Base-by-base conservation (phyloP, 805 yeast species). In the Ogataea glucozyma region DNA sequence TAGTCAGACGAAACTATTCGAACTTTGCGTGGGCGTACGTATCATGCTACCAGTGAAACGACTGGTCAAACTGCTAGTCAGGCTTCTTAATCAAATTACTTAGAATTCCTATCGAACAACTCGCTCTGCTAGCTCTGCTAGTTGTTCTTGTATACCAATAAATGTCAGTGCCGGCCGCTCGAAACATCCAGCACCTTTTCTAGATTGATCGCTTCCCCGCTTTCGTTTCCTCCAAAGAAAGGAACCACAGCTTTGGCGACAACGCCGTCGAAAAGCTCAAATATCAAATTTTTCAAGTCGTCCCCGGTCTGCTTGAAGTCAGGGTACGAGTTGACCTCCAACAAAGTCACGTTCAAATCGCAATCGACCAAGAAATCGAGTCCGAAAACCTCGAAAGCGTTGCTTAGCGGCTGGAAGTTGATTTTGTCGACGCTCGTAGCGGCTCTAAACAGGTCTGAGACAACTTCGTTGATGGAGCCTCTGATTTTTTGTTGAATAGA, bases 221-320 rank as follows among this genome's bases (percentile, higher is more conserved):
- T n/a, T 2, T 38, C 45, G 1, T 51, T 44, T 7, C 45, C 58
- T 14, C 41, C 52, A 29, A 77, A 59, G 52, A 76, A 70, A 3
- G 87, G 85, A 9, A 57, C 65, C 24, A 83, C 77, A 8, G 75
- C 70, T 7, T 65, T 61, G 3, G 62, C 54, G 0, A 79, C 76
- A 0, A 80, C 76, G 9, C 73, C 73, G 20, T 75, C 80, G 55
- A 90, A 85, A 32, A 90, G 67, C 26, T 75, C 84, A 49, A 73
- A 72, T 22, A 93, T 85, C 17, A 88, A 56, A 2, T 54, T 69
- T 57, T 84, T 85, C 53, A 91, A 69, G 6, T 76, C 84, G 12
- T 69, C 76, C 13, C 99, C 99, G 0, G 98, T 93, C 65, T 93
- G 99, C 57, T 88, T 89, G 67, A 93, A 93, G 60, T 93, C 99